Conservation (phyloP, 768 basidiomycete genomes). For the Pisolithus albus region DNA sequence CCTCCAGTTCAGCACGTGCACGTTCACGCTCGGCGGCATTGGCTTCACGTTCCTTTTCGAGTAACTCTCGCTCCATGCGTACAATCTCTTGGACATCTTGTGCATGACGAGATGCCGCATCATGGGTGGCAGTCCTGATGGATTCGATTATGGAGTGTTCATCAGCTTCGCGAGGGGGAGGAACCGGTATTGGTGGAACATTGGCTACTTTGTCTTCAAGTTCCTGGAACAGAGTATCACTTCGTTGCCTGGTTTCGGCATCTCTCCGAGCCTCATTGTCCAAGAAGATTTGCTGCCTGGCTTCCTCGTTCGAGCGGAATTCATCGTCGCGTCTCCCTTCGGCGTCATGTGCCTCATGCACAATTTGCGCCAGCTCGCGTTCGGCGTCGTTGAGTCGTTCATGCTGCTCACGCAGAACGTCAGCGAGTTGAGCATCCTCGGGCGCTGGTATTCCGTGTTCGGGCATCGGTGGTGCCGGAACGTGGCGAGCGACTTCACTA, state of each 20-base stretch:
- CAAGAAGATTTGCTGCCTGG: slow-evolving; percentile 52
- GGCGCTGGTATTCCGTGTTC: slow-evolving; percentile 16
- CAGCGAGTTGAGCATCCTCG: slow-evolving; percentile 31
- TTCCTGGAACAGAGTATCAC: slow-evolving; percentile 18
- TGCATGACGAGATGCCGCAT: slow-evolving; percentile 52
- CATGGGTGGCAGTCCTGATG: slow-evolving; percentile 38
- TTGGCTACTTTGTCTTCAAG: slow-evolving; percentile 24
- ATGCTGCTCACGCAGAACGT: slow-evolving; percentile 40
- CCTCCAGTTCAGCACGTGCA: slow-evolving; percentile 42
- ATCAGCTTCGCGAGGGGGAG: slow-evolving; percentile 15
- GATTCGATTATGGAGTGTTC: slow-evolving; percentile 30
- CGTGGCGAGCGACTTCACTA: slow-evolving; percentile 22
- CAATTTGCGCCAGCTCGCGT: slow-evolving; percentile 40
- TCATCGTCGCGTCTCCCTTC: slow-evolving; percentile 60
- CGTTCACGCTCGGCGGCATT: slow-evolving; percentile 49
- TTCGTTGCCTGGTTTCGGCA: slow-evolving; percentile 42
- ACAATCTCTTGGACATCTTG: slow-evolving; percentile 55
- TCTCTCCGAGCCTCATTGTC: slow-evolving; percentile 55
- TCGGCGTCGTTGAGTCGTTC: slow-evolving; percentile 55
- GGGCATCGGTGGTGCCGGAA: slow-evolving; percentile 17
- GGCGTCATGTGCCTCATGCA: slow-evolving; percentile 45
- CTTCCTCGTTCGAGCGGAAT: slow-evolving; percentile 60
- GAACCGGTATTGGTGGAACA: slow-evolving; percentile 17
- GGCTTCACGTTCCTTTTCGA: slow-evolving; percentile 47
- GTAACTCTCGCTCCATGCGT: slow-evolving; percentile 52